Evolutionary conservation across 2,329 filamentous ascomycete species (phyloP), one percentile per base, ranked within the genome.

Genomic region (Phoma sp.): DNA sequence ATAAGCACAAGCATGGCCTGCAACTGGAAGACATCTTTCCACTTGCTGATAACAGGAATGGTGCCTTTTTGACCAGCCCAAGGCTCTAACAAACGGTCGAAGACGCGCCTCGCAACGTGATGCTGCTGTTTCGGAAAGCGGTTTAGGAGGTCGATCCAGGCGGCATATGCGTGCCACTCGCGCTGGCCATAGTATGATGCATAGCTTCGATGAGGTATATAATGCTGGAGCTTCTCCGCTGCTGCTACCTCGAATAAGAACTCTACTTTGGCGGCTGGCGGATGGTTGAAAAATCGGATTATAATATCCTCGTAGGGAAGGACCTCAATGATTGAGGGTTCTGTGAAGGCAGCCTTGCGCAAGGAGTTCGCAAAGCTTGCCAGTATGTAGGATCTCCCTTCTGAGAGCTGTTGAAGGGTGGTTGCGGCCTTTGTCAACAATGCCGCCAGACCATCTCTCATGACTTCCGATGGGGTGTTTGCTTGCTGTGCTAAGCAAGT

Each of bases 1-100:
- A 65, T 64, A 13, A 80, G 71, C 0, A 81, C 50, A 1, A 82
- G 62, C 65, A 81, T 73, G 14, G 75, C 68, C 49, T 82, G 79
- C 8, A 81, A 64, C 52, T 82, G 79, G n/a, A 79, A 57, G 0
- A 75, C 73, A n/a, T 75, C 72, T 59, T 82, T 82, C 78, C 78
- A 82, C 41, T 76, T 75, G 54, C 70, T 77, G 35, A 80, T 76
- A 32, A 77, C 75, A 4, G 76, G 76, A 8, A 77, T 66, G 3
- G 78, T 76, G 9, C 68, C 59, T 55, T 74, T 77, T 55, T 82
- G 80, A 10, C 63, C 61, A 18, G 64, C 62, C 79, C 79, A 82
- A 8, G 74, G 77, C 25, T 77, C 58, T 4, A 80, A 50, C 1
- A 80, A 52, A 4, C 58, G 57, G n/a, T 68, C 47, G 7, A 79